These are phyloP conservation scores for Bipolaris zeicola DNA, from an alignment of 2,329 filamentous ascomycete species.

Conservation along the genomic window DNA sequence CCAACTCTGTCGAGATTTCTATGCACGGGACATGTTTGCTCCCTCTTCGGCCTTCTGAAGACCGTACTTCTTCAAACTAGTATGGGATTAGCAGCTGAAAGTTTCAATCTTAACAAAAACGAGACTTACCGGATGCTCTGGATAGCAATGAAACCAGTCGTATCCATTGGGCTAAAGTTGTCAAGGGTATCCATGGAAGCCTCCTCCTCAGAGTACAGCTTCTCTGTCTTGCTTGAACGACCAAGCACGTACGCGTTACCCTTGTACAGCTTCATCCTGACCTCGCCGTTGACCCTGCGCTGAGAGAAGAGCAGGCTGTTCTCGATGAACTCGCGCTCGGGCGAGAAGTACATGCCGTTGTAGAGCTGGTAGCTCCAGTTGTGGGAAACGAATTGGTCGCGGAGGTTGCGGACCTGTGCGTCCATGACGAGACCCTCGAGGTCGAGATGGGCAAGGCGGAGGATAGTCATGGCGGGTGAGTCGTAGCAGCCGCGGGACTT, in stretches of 20 bases:
- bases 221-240: conserved; percentile 67
- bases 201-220: conserved; percentile 71
- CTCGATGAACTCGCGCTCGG: conserved; percentile 74
- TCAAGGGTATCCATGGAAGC: conserved; percentile 73
- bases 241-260: conserved; percentile 66
- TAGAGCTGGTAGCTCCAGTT: conserved; percentile 55
- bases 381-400: conserved; percentile 71
- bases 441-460: conserved; percentile 64
- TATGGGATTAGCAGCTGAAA: not conserved
- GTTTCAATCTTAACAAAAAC: not conserved
- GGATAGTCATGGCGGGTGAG: conserved; percentile 52
- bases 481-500: conserved; percentile 85
- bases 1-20: conserved; percentile 1
- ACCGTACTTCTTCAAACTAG: conserved; percentile 51
- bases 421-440: conserved; percentile 71
- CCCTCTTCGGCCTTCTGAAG: conserved; percentile 47
- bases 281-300: conserved; percentile 53
- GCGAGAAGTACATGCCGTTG: conserved; percentile 72
- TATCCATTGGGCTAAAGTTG: conserved; percentile 69
- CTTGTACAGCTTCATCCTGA: conserved; percentile 70
- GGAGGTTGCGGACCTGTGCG: conserved; percentile 69
- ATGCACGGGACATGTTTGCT: conserved; percentile 34
- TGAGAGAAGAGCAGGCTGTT: conserved; percentile 55
- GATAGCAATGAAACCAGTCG: conserved; percentile 72
- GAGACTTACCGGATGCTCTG: conserved; percentile 60